A percentile compares a stretch with the other conserved stretches of the same genome.
phyloP scores from a whole-genome alignment of 2,329 filamentous ascomycete genomes.

The Aureobasidium sp. region DNA sequence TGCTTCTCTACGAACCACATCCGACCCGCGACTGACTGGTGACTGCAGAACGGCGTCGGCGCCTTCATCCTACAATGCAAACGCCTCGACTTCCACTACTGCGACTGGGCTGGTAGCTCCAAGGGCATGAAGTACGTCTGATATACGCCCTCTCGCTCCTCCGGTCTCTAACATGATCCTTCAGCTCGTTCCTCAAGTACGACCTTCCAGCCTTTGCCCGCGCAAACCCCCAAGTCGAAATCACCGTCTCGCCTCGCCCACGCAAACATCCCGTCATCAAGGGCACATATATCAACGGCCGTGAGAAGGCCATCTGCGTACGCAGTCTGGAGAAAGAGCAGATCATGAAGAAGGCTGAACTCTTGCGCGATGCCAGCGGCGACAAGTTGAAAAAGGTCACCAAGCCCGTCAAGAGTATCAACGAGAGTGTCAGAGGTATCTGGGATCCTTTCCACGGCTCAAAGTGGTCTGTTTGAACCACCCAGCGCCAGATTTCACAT shows the following conservation, averaged over 20 bases:
- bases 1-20: neutral
- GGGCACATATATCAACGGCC: constrained; percentile 88
- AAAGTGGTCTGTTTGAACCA: constrained; percentile 38
- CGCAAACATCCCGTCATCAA: constrained; percentile 80
- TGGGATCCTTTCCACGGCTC: constrained; percentile 56
- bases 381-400: constrained; percentile 57
- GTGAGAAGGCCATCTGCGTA: constrained; percentile 77
- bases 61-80: constrained; percentile 97
- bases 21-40: constrained; percentile 11
- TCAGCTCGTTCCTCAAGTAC: constrained; percentile 71
- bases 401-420: constrained; percentile 52
- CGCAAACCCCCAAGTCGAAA: constrained; percentile 79
- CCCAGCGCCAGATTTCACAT: neutral
- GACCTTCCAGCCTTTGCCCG: constrained; percentile 69
- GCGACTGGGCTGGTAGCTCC: constrained; percentile 90
- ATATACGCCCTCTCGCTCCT: neutral
- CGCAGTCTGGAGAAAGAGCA: constrained; percentile 74
- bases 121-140: constrained; percentile 77
- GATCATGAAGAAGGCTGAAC: constrained; percentile 68
- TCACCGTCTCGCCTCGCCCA: constrained; percentile 84
- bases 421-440: constrained; percentile 56
- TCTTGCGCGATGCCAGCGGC: constrained; percentile 65
- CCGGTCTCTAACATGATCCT: neutral
- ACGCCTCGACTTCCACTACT: constrained; percentile 88
- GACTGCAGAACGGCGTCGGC: constrained; percentile 78